Conservation (phyloP, 2,329 filamentous ascomycete species). For the Penicillium sp. region DNA sequence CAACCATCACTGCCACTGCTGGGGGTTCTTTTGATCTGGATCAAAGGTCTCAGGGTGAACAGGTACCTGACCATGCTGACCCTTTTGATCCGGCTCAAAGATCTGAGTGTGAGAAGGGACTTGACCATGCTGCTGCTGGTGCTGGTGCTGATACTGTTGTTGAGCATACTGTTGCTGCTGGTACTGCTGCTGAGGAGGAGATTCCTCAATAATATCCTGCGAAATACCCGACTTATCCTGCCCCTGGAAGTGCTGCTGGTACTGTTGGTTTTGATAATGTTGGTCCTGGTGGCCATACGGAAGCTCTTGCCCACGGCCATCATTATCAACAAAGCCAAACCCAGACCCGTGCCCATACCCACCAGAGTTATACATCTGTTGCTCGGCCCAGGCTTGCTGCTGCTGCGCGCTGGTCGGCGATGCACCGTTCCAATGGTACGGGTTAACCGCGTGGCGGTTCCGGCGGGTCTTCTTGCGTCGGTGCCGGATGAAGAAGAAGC, state of each 20-base stretch:
- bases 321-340: constrained; percentile 31
- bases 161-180: neutral
- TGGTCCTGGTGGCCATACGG: constrained; percentile 12
- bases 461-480: constrained; percentile 40
- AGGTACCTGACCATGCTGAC: neutral
- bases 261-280: constrained; percentile 7
- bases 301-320: constrained; percentile 29
- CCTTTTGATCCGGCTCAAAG: constrained; percentile 2
- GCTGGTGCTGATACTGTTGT: neutral
- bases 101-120: neutral
- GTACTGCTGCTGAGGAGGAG: neutral
- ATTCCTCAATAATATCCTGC: constrained; percentile 13
- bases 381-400: constrained; percentile 18
- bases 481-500: constrained; percentile 45
- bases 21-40: constrained; percentile 7
- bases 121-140: neutral
- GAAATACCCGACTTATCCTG: constrained; percentile 6
- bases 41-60: neutral
- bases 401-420: constrained; percentile 32
- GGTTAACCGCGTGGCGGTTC: constrained; percentile 27
- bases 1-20: neutral
- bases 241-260: constrained; percentile 8
- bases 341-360: constrained; percentile 21
- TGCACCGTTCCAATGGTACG: constrained; percentile 39
- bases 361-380: constrained; percentile 8